Evolutionary conservation across 2,329 filamentous ascomycete genomes (phyloP).

Genomic region (Cladophialophora chaetospira): DNA sequence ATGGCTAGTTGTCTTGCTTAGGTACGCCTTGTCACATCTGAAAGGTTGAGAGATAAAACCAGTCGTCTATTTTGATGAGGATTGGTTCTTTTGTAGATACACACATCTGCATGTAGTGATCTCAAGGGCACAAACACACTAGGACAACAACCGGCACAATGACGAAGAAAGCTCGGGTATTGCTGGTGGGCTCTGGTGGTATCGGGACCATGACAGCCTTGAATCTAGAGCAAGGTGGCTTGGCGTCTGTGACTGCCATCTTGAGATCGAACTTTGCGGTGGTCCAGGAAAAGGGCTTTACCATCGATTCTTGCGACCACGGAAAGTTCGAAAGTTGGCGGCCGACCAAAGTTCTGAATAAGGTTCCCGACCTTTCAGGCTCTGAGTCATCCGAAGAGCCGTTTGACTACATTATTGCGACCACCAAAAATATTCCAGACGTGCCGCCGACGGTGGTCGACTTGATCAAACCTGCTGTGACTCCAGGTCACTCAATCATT

Average conservation of each 20-base stretch:
- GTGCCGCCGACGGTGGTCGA: constrained; percentile 52
- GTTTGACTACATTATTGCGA: constrained; percentile 60
- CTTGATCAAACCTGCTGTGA: constrained; percentile 56
- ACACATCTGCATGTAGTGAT: neutral
- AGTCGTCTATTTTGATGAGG: neutral
- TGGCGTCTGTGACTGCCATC: constrained; percentile 56
- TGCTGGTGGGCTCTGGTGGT: constrained; percentile 59
- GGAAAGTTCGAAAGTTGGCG: constrained; percentile 50
- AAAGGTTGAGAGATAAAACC: neutral
- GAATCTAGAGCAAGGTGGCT: constrained; percentile 55
- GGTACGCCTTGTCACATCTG: constrained; percentile 3
- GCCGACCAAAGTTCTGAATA: constrained; percentile 53
- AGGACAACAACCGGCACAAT: constrained; percentile 9
- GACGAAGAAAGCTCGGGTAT: constrained; percentile 43
- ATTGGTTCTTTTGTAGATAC: neutral
- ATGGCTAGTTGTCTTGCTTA: neutral
- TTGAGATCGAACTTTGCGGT: constrained; percentile 59
- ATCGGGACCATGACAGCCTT: constrained; percentile 62
- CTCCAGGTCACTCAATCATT: constrained; percentile 54
- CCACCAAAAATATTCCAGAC: constrained; percentile 63
- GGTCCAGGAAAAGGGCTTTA: constrained; percentile 55
- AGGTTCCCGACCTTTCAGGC: constrained; percentile 48
- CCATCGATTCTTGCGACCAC: constrained; percentile 59
- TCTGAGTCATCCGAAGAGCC: constrained; percentile 28
- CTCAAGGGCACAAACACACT: neutral